Percentiles rank a stretch among this genome's conserved stretches.
Conservation (phyloP, 345 rosid species). For the rapeseed (Brassica napus) region Da-Ae NC_063441.1:21515501-21516000, state of each 20-base stretch:
- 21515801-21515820: constrained; percentile 45
- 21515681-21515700: constrained; percentile 43
- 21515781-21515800: constrained; percentile 33
- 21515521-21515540: constrained; percentile 57
- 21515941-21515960: constrained; percentile 27
- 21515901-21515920: constrained; percentile 67
- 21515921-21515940: constrained; percentile 65
- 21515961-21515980: neutral
- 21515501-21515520: constrained; percentile 82
- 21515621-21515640: constrained; percentile 38
- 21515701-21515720: constrained; percentile 58
- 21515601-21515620: constrained; percentile 32
- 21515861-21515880: constrained; percentile 56
- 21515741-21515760: constrained; percentile 65
- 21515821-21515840: constrained; percentile 69
- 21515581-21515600: constrained; percentile 18
- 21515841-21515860: constrained; percentile 56
- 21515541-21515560: constrained; percentile 67
- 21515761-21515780: constrained; percentile 61
- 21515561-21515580: constrained; percentile 45
- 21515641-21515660: constrained; percentile 56
- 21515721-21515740: constrained; percentile 57
- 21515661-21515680: constrained; percentile 39
- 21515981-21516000: neutral
- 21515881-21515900: constrained; percentile 56